These are phyloP conservation scores for Verticillium alfalfae DNA, from an alignment of 2,329 filamentous ascomycete species.

Conservation along the genomic window DNA sequence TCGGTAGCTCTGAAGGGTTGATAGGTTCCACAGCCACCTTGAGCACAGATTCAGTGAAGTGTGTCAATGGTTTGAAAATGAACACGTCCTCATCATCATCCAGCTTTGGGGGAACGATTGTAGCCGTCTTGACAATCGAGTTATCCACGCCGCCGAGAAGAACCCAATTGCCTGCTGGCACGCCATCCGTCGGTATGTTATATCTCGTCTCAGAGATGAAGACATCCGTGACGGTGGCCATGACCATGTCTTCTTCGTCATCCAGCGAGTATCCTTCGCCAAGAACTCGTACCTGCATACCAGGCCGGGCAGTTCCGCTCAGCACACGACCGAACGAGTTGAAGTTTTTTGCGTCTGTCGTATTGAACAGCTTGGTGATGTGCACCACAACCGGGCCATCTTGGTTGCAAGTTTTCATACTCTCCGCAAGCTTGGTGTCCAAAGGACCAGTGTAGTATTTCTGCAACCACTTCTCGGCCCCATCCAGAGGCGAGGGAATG, in stretches of 20 bases:
- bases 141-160: slow-evolving; percentile 92
- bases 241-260: slow-evolving; percentile 95
- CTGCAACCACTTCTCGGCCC: slow-evolving; percentile 70
- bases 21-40: slow-evolving; percentile 98
- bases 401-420: slow-evolving; percentile 79
- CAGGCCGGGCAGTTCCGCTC: slow-evolving; percentile 82
- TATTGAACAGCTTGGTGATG: slow-evolving; percentile 89
- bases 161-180: slow-evolving; percentile 91
- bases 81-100: slow-evolving; percentile 88
- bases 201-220: slow-evolving; percentile 92
- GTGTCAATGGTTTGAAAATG: slow-evolving; percentile 87
- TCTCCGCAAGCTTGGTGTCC: slow-evolving; percentile 72
- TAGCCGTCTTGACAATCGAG: slow-evolving; percentile 96
- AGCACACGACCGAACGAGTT: slow-evolving; percentile 86
- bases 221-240: slow-evolving; percentile 76
- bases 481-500: slow-evolving; percentile 78
- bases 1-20: slow-evolving; percentile 94
- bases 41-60: slow-evolving; percentile 96
- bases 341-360: slow-evolving; percentile 84
- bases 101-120: slow-evolving; percentile 73
- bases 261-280: slow-evolving; percentile 95
- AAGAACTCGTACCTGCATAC: slow-evolving; percentile 80
- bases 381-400: slow-evolving; percentile 90
- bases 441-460: slow-evolving; percentile 88
- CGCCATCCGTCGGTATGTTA: slow-evolving; percentile 83